Base-by-base conservation (phyloP, 208 protist genomes). In the Wallacemonas sp. region DNA sequence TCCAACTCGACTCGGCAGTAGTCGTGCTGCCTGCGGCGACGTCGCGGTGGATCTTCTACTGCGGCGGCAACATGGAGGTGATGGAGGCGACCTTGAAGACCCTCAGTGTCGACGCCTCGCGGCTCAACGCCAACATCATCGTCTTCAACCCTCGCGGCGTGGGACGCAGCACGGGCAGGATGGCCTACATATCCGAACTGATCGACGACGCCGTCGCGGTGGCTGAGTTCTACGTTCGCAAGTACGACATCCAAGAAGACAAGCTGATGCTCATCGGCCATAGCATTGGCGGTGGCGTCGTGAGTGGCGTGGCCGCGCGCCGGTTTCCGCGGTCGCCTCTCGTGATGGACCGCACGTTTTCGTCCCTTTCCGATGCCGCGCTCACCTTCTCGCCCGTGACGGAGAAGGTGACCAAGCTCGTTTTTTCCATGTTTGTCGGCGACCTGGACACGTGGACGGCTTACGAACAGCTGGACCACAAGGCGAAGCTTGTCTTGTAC, bases 21-120 rank as follows among this genome's bases (percentile, higher is more conserved):
- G 70, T 92, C 11, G 57, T 65, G 44, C 75, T 61, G 44, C 57
- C 65, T 12, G 56, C 79, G 36, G 34, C 57, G 11, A 84, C 81
- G 5, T 32, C 65, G 29, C 70, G 74, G 2, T 95, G 89, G 87
- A 47, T 93, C 2, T 17, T 93, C 14, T 96, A 96, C 73, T 73
- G 87, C 58, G 85, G 87, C 16, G 90, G 90, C 23, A 96, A 96
- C 62, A 83, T 77, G 0, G 85, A 96, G 70, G 76, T 93, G 23
- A 65, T 92, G 52, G 85, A 96, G 64, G 70, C 79, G 54, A 80
- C 52, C 12, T 34, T 78, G 19, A 65, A 43, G 11, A 76, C 85
- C 2, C 63, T 82, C 12, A 60, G 62, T 33, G 32, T 62, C 26
- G 44, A 85, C 38, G 75, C 44, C 0, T 68, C 85, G 14, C 33